Evolutionary conservation across 495 filamentous ascomycete species (phyloP), one percentile per base, ranked within the genome.

Genomic region (Daldinia bambusicola): DNA sequence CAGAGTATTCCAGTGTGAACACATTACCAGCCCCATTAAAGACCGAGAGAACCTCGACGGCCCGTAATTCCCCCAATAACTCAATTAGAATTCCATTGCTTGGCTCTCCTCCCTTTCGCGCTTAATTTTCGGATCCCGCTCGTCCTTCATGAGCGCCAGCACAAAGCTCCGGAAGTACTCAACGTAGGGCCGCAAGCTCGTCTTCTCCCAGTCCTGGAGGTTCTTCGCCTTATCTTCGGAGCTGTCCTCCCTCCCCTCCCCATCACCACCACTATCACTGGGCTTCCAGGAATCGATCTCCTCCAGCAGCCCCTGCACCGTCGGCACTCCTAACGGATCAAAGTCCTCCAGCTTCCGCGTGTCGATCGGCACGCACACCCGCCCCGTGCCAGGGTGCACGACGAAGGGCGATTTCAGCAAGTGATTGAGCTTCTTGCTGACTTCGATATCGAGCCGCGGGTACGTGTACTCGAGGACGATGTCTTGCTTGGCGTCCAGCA

Each of bases 401-500:
- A 97, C 95, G 71, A 99, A 99, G 3, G 95, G 95, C 67, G 89
- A 92, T 76, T 99, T 99, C 51, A 99, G 87, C 83, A 99, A 86
- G 86, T 99, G 95, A 82, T 96, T 98, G 77, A 97, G 88, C 76
- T 97, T 96, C 82, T 98, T 98, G 74, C 91, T 93, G 72, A 99
- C 95, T 71, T 97, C 93, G 61, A 93, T 92, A 84, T 99, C 95
- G 56, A 99, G 89, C 9, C 95, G 89, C n/a, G 95, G 96, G 78
- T 99, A 99, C 4, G 95, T 97, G 80, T 98, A 98, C 80, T 98
- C 96, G 30, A 99, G 86, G 13, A 98, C 88, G 50, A 98, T 90
- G 74, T 98, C 95, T 71, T 96, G 92, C 80, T 97, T 98, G 26
- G 92, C 92, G 65, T 98, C 92, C n/a, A 89, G 84, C 26, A 98